These are phyloP conservation scores for Secale cereale DNA, from an alignment of 176 grass and related monocot genomes.

Conservation along the genomic window DNA sequence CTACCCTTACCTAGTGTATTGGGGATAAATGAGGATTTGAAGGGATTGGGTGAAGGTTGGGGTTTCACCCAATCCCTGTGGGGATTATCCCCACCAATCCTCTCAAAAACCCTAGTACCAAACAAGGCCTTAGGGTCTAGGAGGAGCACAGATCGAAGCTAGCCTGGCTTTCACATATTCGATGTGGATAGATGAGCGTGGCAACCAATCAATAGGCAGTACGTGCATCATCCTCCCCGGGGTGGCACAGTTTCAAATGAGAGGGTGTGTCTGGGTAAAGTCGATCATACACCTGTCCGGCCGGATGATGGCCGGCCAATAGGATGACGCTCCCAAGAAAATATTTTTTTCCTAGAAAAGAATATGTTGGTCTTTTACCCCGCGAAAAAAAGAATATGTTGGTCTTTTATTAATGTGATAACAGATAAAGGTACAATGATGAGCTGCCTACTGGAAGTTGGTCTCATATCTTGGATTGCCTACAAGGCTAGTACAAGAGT, in stretches of 20 bases:
- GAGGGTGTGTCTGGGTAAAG: conserved; percentile 25
- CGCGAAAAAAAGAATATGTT: conserved; percentile 3
- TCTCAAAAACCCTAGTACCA: no score
- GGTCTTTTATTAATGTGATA: conserved; percentile 17
- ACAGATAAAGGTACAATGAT: conserved; percentile 8
- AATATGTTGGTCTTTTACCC: conserved; percentile 12
- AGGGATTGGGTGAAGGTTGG: no score
- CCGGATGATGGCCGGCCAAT: conserved; percentile 15
- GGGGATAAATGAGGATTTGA: no score
- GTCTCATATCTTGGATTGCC: not conserved
- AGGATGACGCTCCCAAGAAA: conserved; percentile 10
- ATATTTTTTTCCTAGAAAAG: not conserved
- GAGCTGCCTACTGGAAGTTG: not conserved
- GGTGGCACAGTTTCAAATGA: conserved; percentile 29
- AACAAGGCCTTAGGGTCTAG: conserved; percentile 5
- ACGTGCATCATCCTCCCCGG: not conserved
- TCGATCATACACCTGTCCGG: not conserved
- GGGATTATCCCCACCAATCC: no score
- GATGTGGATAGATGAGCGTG: conserved; percentile 28
- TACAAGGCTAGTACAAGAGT: not conserved
- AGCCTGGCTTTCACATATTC: conserved; percentile 25
- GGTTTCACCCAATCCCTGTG: no score
- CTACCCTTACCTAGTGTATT: no score
- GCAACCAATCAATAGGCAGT: conserved; percentile 2
- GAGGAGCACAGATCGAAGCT: not conserved